Evolutionary conservation across 2,329 filamentous ascomycete genomes (phyloP).

Genomic region (Claviceps maximensis): DNA sequence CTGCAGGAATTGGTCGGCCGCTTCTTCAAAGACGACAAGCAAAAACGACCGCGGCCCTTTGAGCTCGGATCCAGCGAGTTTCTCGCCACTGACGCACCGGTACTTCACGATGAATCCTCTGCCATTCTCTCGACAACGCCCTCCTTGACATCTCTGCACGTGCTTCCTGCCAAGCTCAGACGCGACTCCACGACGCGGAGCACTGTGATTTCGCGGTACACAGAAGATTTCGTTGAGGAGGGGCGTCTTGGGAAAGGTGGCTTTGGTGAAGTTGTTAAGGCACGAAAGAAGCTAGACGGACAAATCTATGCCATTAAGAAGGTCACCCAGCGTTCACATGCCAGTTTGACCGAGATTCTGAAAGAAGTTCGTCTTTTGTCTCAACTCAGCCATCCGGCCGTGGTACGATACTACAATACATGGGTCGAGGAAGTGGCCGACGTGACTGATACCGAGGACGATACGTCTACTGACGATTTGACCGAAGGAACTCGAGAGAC

Average conservation of each 20-base stretch:
- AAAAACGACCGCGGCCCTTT: conserved; percentile 75
- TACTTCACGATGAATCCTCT: conserved; percentile 35
- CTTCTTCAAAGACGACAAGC: conserved; percentile 74
- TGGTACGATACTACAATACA: conserved; percentile 85
- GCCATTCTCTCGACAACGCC: conserved; percentile 28
- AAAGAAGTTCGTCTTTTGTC: conserved; percentile 82
- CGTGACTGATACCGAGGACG: conserved; percentile 40
- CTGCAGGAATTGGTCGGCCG: conserved; percentile 69
- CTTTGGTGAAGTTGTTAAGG: conserved; percentile 93
- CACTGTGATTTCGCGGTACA: conserved; percentile 56
- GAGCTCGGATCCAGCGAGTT: conserved; percentile 53
- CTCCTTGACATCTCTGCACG: conserved; percentile 27
- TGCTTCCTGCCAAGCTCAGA: conserved; percentile 36
- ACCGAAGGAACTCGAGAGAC: conserved; percentile 24
- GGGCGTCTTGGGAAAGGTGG: conserved; percentile 83
- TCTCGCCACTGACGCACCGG: conserved; percentile 49
- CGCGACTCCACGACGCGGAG: conserved; percentile 48
- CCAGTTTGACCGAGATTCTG: conserved; percentile 67
- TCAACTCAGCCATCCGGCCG: conserved; percentile 76
- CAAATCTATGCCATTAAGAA: conserved; percentile 96
- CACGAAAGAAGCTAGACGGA: conserved; percentile 84
- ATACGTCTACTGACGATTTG: conserved; percentile 38
- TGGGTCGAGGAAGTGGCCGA: conserved; percentile 71
- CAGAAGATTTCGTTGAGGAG: conserved; percentile 81
- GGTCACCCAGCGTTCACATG: conserved; percentile 68